Evolutionary conservation across 148 eudicot species (phyloP).

Genomic region (Chenopodium berlandieri): DNA sequence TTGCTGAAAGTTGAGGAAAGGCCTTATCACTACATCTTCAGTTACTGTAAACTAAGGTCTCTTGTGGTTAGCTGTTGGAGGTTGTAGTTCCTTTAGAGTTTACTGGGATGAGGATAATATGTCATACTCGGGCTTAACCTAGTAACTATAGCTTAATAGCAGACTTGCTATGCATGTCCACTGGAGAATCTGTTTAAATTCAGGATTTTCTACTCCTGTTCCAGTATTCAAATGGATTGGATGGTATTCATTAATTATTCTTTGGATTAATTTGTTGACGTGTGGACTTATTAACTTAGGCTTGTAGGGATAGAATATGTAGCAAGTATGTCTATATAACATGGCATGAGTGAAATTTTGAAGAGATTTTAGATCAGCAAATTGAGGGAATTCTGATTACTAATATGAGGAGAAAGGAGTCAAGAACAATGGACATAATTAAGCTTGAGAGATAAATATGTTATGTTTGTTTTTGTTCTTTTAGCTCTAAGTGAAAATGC

Average conservation of each 20-base stretch:
- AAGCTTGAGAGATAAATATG: too few relatives aligned
- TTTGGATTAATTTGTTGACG: not conserved
- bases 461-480: too few relatives aligned
- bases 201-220: not conserved
- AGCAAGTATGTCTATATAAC: not conserved
- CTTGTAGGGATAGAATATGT: not conserved
- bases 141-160: not conserved
- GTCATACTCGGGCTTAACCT: not conserved
- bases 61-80: not conserved
- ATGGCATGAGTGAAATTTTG: not conserved
- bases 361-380: not conserved
- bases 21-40: not conserved
- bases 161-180: not conserved
- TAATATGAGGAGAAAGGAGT: not conserved
- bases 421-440: too few relatives aligned
- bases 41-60: not conserved
- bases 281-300: not conserved
- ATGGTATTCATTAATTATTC: not conserved
- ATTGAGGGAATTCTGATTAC: not conserved
- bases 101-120: not conserved
- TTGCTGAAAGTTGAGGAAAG: not conserved
- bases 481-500: too few relatives aligned
- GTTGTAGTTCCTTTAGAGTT: not conserved
- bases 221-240: not conserved
- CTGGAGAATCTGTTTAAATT: not conserved